Percentiles rank a stretch among this genome's conserved stretches.
These are phyloP conservation scores for Chaetoscypha palmicola DNA, from an alignment of 2,329 filamentous ascomycete genomes.

Conservation along the genomic window DNA sequence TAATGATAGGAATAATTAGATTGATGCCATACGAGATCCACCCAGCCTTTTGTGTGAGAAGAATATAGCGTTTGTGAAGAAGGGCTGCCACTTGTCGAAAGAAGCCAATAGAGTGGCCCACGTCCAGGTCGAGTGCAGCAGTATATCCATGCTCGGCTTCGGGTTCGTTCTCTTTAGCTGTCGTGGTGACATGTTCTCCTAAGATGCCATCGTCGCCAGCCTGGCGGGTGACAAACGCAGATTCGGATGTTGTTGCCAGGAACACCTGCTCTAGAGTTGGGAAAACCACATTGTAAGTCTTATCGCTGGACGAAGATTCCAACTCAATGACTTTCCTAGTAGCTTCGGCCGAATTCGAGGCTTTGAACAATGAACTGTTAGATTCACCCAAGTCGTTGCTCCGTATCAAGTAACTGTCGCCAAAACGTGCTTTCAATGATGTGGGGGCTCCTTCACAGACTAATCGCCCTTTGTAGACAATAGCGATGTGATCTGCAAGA, in stretches of 20 bases:
- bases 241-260: slow-evolving; percentile 56
- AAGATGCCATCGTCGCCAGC: slow-evolving; percentile 23
- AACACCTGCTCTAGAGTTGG: slow-evolving; percentile 63
- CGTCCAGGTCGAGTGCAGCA: slow-evolving; percentile 35
- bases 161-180: slow-evolving; percentile 17
- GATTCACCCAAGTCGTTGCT: slow-evolving; percentile 13
- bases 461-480: slow-evolving; percentile 56
- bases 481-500: slow-evolving; percentile 57
- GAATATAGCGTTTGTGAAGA: slow-evolving; percentile 52
- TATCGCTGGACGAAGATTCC: slow-evolving; percentile 45
- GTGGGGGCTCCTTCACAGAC: slow-evolving; percentile 57
- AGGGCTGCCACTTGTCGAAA: slow-evolving; percentile 50
- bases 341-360: slow-evolving; percentile 44
- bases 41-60: slow-evolving; percentile 46
- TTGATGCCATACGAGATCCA: slow-evolving; percentile 53
- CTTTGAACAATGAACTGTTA: slow-evolving; percentile 15
- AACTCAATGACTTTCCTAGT: slow-evolving; percentile 47
- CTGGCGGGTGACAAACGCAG: slow-evolving; percentile 38
- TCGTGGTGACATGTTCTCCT: slow-evolving; percentile 10
- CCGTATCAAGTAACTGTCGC: slow-evolving; percentile 46
- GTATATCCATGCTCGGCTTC: slow-evolving; percentile 21
- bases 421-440: slow-evolving; percentile 53
- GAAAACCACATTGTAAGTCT: slow-evolving; percentile 52
- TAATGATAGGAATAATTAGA: slow-evolving; percentile 50
- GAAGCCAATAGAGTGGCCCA: slow-evolving; percentile 48